These are phyloP conservation scores for Jamesozyma piceae DNA, from an alignment of 805 yeast species.

Conservation along the genomic window DNA sequence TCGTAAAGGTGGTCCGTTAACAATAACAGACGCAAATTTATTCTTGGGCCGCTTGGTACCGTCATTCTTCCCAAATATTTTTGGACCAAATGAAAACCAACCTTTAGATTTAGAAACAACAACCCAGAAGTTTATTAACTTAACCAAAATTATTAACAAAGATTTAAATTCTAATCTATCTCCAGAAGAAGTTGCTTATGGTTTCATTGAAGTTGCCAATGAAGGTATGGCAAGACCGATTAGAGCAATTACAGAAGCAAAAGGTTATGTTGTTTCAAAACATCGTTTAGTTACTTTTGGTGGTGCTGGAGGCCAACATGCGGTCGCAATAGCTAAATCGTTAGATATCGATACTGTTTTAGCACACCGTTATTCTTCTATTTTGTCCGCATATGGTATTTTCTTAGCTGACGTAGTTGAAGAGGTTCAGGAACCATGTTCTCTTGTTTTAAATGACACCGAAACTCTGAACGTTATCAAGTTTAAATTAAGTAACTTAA, in stretches of 20 bases:
- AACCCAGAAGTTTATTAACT: conserved; percentile 38
- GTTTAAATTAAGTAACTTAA: conserved; percentile 38
- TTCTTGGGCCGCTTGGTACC: conserved; percentile 64
- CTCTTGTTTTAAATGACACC: conserved; percentile 32
- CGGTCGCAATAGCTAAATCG: conserved; percentile 62
- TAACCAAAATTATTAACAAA: conserved; percentile 49
- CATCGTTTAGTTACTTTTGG: conserved; percentile 80
- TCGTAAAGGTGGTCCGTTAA: conserved; percentile 74
- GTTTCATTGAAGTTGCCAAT: conserved; percentile 75
- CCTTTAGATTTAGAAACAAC: conserved; percentile 53
- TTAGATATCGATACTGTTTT: conserved; percentile 61
- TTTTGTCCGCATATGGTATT: conserved; percentile 82
- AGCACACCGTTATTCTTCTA: conserved; percentile 74
- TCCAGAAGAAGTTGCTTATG: conserved; percentile 64
- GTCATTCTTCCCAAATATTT: conserved; percentile 68
- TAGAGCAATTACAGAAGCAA: conserved; percentile 74
- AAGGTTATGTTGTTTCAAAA: conserved; percentile 55
- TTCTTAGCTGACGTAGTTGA: conserved; percentile 77
- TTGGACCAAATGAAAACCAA: conserved; percentile 73
- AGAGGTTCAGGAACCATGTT: conserved; percentile 69
- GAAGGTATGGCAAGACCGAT: conserved; percentile 90
- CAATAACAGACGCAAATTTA: conserved; percentile 79
- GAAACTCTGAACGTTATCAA: conserved; percentile 31
- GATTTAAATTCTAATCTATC: conserved; percentile 35
- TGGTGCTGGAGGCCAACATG: conserved; percentile 92